These are phyloP conservation scores for Pistacia integerrima DNA, from an alignment of 345 rosid genomes.

Conservation along the genomic window DNA sequence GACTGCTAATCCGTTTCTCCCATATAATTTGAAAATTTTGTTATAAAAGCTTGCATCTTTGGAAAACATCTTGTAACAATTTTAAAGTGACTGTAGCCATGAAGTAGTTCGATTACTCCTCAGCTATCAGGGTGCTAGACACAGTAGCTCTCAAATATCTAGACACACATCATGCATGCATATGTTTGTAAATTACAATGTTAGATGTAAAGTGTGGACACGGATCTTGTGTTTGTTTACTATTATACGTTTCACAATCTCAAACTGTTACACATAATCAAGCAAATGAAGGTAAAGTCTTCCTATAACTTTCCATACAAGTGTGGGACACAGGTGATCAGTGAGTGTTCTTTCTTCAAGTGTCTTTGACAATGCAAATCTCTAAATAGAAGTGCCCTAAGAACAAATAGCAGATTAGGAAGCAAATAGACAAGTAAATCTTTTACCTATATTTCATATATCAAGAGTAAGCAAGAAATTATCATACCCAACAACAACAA, in stretches of 20 bases:
- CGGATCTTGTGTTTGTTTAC: not conserved
- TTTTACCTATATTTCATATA: slow-evolving; percentile 2
- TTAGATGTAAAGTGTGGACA: not conserved
- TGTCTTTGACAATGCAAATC: not conserved
- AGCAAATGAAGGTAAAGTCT: not conserved
- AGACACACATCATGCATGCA: not conserved
- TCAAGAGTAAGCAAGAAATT: slow-evolving; percentile 6
- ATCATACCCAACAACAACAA: slow-evolving; percentile 58
- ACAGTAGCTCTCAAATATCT: not conserved
- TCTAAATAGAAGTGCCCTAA: not conserved
- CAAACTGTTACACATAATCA: not conserved
- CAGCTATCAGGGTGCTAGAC: not conserved
- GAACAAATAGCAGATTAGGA: not conserved
- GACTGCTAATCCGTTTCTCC: not conserved
- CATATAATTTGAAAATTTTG: too few species aligned
- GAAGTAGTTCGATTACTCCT: not conserved
- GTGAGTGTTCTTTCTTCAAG: not conserved
- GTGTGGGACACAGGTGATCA: not conserved
- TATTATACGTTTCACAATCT: not conserved
- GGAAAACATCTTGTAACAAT: not conserved
- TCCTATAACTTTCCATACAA: not conserved
- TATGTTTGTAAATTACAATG: not conserved
- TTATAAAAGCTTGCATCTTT: not conserved
- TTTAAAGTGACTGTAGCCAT: not conserved
- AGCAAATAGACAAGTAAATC: not conserved